Evolutionary conservation across 768 basidiomycete genomes (phyloP).

Genomic region (Lepiota venenata): DNA sequence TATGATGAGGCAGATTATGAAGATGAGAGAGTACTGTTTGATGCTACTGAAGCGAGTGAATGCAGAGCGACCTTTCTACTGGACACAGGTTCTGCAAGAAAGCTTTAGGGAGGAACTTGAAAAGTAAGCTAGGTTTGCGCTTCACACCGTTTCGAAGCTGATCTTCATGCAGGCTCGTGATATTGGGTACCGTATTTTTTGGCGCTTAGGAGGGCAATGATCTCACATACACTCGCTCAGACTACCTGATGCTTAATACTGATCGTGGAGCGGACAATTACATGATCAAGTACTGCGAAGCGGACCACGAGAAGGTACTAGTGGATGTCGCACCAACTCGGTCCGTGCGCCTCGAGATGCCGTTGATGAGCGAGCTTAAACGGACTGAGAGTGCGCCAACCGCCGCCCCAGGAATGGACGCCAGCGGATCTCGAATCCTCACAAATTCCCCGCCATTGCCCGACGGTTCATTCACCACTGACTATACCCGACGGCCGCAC

Average conservation of each 20-base stretch:
- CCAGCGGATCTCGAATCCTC: constrained; percentile 24
- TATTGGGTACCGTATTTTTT: constrained; percentile 51
- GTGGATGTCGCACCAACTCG: constrained; percentile 79
- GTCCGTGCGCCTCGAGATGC: constrained; percentile 63
- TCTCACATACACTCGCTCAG: constrained; percentile 30
- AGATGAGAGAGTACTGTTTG: constrained; percentile 67
- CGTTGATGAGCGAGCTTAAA: constrained; percentile 68
- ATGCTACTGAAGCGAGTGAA: constrained; percentile 58
- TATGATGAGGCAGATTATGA: constrained; percentile 75
- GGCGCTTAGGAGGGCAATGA: constrained; percentile 6
- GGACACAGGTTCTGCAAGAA: constrained; percentile 75
- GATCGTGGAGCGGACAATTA: constrained; percentile 88
- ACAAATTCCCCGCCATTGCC: constrained; percentile 29
- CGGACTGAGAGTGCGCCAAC: constrained; percentile 33
- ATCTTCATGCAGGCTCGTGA: constrained; percentile 59
- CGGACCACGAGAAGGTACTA: constrained; percentile 70
- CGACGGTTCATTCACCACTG: constrained; percentile 31
- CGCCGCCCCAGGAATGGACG: constrained; percentile 33
- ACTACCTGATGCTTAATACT: constrained; percentile 92
- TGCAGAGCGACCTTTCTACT: constrained; percentile 67
- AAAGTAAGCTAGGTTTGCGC: constrained; percentile 49
- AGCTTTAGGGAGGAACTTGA: constrained; percentile 88
- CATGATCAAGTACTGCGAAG: constrained; percentile 91
- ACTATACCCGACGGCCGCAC: constrained; percentile 68
- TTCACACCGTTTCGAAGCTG: constrained; percentile 7